A percentile compares a stretch with the other conserved stretches of the same genome.
Evolutionary conservation across 805 yeast genomes (phyloP).

Genomic region (Phaffomyces thermotolerans): DNA sequence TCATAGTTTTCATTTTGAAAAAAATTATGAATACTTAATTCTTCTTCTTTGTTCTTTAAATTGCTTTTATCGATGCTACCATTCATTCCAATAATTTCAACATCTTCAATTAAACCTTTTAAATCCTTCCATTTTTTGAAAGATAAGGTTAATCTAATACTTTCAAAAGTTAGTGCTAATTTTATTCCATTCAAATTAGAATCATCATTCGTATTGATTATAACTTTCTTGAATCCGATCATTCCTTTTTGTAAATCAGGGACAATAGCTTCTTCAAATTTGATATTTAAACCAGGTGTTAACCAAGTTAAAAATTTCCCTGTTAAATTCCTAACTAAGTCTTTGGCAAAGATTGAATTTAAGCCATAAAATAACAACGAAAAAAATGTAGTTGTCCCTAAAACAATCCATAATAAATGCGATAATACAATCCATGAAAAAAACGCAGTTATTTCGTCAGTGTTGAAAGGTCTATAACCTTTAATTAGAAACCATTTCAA

Average conservation of each 20-base stretch:
- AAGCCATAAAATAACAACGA: conserved; percentile 64
- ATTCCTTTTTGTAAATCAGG: conserved; percentile 90
- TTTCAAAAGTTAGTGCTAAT: conserved; percentile 74
- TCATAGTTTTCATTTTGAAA: conserved; percentile 32
- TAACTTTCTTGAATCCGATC: conserved; percentile 71
- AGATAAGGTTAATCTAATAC: conserved; percentile 70
- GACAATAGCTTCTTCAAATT: conserved; percentile 82
- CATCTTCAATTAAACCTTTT: conserved; percentile 70
- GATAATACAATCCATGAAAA: conserved; percentile 89
- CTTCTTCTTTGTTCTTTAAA: conserved; percentile 9
- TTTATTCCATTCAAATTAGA: conserved; percentile 56
- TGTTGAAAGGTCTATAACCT: conserved; percentile 76
- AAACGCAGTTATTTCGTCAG: conserved; percentile 81
- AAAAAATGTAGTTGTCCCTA: conserved; percentile 89
- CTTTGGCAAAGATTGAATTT: conserved; percentile 83
- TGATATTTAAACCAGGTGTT: conserved; percentile 71
- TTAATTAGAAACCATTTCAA: conserved; percentile 73
- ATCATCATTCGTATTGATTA: conserved; percentile 63
- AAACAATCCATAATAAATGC: conserved; percentile 65
- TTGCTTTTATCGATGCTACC: conserved; percentile 70
- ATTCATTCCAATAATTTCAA: conserved; percentile 73
- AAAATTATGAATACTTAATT: conserved; percentile 22
- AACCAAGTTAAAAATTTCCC: conserved; percentile 68
- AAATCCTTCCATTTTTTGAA: conserved; percentile 84
- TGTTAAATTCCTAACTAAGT: conserved; percentile 69